Evolutionary conservation across 148 eudicot species (phyloP).

Genomic region (Cornus florida): DNA sequence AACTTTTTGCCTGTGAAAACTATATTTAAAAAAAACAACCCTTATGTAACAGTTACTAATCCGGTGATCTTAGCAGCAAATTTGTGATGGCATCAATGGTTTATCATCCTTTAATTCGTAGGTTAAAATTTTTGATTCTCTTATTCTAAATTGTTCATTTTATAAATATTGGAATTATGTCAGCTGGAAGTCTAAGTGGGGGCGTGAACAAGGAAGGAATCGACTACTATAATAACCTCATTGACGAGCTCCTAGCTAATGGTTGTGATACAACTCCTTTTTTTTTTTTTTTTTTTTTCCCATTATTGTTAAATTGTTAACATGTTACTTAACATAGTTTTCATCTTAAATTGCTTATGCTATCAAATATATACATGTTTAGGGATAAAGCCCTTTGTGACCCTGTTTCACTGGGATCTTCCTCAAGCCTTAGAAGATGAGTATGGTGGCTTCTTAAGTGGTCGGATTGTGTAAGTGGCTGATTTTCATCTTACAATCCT

Average conservation of each 20-base stretch:
- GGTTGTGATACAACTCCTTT: constrained; percentile 21
- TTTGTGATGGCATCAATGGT: no score
- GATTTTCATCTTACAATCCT: no score
- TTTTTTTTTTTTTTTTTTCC: not conserved
- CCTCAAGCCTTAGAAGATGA: constrained; percentile 47
- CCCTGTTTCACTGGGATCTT: constrained; percentile 50
- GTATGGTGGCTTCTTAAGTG: constrained; percentile 43
- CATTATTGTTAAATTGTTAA: not conserved
- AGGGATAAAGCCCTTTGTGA: constrained; percentile 47
- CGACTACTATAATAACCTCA: constrained; percentile 52
- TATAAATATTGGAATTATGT: not conserved
- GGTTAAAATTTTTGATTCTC: not conserved
- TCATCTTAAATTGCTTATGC: not conserved
- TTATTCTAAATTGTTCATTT: not conserved
- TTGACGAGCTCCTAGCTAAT: constrained; percentile 40
- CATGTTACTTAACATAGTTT: not conserved
- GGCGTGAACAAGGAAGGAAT: constrained; percentile 53
- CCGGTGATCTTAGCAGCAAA: no score
- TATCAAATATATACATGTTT: not conserved
- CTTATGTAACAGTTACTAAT: no score
- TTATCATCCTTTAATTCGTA: no score
- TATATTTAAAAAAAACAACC: no score
- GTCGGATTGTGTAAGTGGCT: constrained; percentile 37
- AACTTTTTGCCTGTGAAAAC: no score
- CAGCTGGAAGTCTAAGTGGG: constrained; percentile 46